Base-by-base conservation (phyloP, 768 basidiomycete species). In the Lanmaoa pseudosensibilis region DNA sequence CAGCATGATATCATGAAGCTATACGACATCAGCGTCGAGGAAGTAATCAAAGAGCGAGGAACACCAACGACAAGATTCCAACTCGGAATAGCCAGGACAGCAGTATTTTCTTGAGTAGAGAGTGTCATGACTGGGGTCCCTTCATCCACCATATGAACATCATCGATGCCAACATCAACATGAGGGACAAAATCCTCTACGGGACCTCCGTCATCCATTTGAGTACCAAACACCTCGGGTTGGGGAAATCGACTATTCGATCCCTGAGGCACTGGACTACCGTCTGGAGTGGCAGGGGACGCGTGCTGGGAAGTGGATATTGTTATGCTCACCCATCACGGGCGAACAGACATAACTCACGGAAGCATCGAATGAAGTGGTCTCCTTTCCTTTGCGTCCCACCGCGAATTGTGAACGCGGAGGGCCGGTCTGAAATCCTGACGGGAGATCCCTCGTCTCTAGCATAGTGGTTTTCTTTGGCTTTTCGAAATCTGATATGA, bases 1-100 rank as follows among this genome's bases (percentile, higher is more conserved):
- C 51, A 89, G 64, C n/a, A 90, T 68, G 30, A 86, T 75, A 40
- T 80, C 77, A 59, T 80, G 82, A 46, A 89, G 70, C 88, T 90
- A 41, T 37, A 13, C 23, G 12, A 51, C 18, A 18, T 63, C 37
- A 62, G 49, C 46, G 46, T 33, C 30, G 30, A 38, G 38, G 37
- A 56, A 38, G 25, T 18, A 23, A 39, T 38, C 50, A 48, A 51
- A n/a, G 23, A 30, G 16, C 30, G 11, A 11, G 39, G 19, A 36
- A 60, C 9, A 68, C 72, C 21, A 66, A 89, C 88, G 76, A 85
- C 80, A 18, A 75, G 73, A 55, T 75, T 80, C 82, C 82, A 82
- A 57, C 83, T 80, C 13, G 79, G 72, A 47, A 74, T 73, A 39
- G 75, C 73, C n/a, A 77, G 59, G 10, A 66, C 64, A 18, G 76